Evolutionary conservation across 2,329 filamentous ascomycete genomes (phyloP), one percentile per base, ranked within the genome.

Genomic region (Beauveria australis): DNA sequence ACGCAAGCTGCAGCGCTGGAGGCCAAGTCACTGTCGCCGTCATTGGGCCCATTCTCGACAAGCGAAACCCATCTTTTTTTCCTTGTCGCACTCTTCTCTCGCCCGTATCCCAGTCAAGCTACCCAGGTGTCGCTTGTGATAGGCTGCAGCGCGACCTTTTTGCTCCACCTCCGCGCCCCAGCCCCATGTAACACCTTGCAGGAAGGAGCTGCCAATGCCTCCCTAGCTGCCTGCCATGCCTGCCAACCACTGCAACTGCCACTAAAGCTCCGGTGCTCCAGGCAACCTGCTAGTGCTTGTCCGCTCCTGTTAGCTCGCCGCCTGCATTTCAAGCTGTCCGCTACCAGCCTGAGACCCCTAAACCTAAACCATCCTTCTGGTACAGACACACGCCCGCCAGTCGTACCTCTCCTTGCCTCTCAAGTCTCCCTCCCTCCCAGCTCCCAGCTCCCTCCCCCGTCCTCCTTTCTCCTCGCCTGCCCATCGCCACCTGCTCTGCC

Each of bases 401-500:
- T 3, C 6, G 4, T 37, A 44, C 10, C 22, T 14, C 43, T 40
- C 24, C 26, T 19, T n/a, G 33, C 40, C 24, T 19, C 44, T 19
- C n/a, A 33, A 6, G 33, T 37, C 33, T 37, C 33, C 8, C 56
- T 37, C 56, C 33, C 30, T 49, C 28, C 28, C 26, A 28, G 26
- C 28, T 30, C 28, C 28, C 28, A 30, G 28, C 28, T 30, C 57
- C 8, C 30, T 24, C 44, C 41, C 47, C 46, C 37, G 19, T 43
- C 47, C 24, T 37, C 52, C 59, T 49, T 56, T 46, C 46, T 24
- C 28, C 28, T 52, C 52, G 46, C 57, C 58, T 60, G 52, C 46
- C 53, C 44, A 37, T 60, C 61, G 49, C 56, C 57, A 53, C 51
- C 56, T 16, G 10, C 47, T 37, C 43, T 57, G 33, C 62, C 59